Base-by-base conservation (phyloP, 2,329 filamentous ascomycete genomes). In the Dactylellina drechsleri region DNA sequence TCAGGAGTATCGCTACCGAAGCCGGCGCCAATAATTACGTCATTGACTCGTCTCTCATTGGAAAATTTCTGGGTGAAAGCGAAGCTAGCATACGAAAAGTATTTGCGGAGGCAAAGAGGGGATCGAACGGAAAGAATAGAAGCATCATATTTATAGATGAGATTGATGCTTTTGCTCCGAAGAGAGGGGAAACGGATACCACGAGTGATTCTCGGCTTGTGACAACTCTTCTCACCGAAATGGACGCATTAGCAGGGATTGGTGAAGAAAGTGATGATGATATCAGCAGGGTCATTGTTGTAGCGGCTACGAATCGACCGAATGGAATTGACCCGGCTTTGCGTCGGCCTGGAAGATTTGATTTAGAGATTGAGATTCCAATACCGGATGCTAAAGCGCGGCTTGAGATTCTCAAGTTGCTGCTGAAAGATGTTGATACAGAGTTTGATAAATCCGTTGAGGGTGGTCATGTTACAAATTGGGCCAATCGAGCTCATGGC, bases 41-140 rank as follows among this genome's bases (percentile, higher is more conserved):
- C 6, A 72, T 80, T 18, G 77, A 77, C 54, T 77, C 77, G 1
- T 77, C 77, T 7, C 77, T 79, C 7, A 67, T 80, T 28, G 79
- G 78, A 1, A 80, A 80, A 66, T 80, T 79, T 36, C 73, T 79
- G 49, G 79, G 79, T 5, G 79, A 80, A 67, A 78, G 77, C 15
- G 79, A 80, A 59, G 78, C 79, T 13, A 77, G 77, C 10, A 77
- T 79, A 20, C 68, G 79, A 12, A 79, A 77, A 53, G 71, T 79
- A 2, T 79, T 79, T 40, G 57, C 68, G 4, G 78, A 79, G 56
- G 79, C 79, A 2, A 77, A 77, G 47, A 77, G 76, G 23, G 31
- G 56, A 12, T 43, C 40, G 36, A 58, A 68, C 20, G 71, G 71
- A 10, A 78, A 79, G 56, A 78, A 79, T 16, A 77, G 78, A 16